A percentile compares a stretch with the other conserved stretches of the same genome.
phyloP scores from a whole-genome alignment of 495 filamentous ascomycete species.

The Paragyromitra xinjiangensis region DNA sequence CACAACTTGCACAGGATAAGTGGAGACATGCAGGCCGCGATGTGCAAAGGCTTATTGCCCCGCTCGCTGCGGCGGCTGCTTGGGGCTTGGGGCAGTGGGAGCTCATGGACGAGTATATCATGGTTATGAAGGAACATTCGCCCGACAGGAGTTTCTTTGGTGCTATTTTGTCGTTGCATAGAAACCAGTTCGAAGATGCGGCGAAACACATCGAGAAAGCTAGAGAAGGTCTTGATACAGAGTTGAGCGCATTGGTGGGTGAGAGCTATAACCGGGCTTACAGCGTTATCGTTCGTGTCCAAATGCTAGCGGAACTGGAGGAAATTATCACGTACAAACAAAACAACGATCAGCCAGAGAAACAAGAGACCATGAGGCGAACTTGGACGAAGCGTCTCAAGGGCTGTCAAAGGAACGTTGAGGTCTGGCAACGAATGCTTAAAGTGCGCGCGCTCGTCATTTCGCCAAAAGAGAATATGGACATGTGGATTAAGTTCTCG shows the following conservation, averaged over 20 bases:
- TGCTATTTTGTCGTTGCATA: constrained; percentile 89
- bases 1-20: constrained; percentile 85
- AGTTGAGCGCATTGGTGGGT: constrained; percentile 90
- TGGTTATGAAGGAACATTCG: constrained; percentile 89
- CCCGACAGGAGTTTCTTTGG: constrained; percentile 97
- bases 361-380: constrained; percentile 85
- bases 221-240: constrained; percentile 90
- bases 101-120: constrained; percentile 94
- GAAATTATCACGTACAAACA: constrained; percentile 99
- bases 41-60: constrained; percentile 85
- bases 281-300: constrained; percentile 91
- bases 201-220: constrained; percentile 85
- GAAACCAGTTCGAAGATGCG: constrained; percentile 92
- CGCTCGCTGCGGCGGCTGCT: constrained; percentile 92
- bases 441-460: constrained; percentile 94
- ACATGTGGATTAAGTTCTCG: constrained; percentile 99
- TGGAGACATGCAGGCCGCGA: constrained; percentile 88
- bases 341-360: constrained; percentile 75
- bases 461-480: constrained; percentile 86
- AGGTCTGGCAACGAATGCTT: constrained; percentile 98
- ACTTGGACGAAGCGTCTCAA: constrained; percentile 96
- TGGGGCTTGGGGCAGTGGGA: constrained; percentile 98
- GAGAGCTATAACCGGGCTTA: constrained; percentile 98
- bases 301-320: constrained; percentile 98
- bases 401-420: constrained; percentile 94